These are phyloP conservation scores for Galerina marginata DNA, from an alignment of 768 basidiomycete genomes.

Conservation along the genomic window DNA sequence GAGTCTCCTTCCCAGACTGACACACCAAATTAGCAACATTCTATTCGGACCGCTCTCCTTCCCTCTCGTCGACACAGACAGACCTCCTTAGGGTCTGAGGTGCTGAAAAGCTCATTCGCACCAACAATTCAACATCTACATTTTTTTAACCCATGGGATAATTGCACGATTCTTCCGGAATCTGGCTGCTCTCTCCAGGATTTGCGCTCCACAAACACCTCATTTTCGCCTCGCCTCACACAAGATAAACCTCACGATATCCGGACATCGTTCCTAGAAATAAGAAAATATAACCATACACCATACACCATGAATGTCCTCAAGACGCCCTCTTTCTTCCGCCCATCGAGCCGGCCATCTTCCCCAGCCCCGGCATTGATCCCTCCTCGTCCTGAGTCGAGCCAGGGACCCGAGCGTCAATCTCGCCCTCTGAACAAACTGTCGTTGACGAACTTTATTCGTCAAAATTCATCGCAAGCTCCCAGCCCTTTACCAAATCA, in stretches of 20 bases:
- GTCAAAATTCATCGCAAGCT: constrained; percentile 53
- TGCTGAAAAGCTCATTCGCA: constrained; percentile 21
- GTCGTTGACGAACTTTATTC: constrained; percentile 63
- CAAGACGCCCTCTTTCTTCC: constrained; percentile 71
- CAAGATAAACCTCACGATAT: background rate
- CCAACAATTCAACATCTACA: constrained; percentile 20
- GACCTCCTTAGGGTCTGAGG: constrained; percentile 70
- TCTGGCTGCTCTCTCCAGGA: constrained; percentile 45
- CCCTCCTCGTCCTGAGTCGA: constrained; percentile 44
- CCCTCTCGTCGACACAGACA: constrained; percentile 70
- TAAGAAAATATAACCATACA: constrained; percentile 22
- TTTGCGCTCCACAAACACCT: constrained; percentile 27
- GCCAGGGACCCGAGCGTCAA: constrained; percentile 45
- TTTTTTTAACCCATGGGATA: constrained; percentile 57
- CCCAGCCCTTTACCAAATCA: constrained; percentile 39
- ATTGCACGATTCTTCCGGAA: constrained; percentile 42
- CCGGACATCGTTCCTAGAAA: background rate
- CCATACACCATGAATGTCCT: constrained; percentile 60
- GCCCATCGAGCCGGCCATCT: constrained; percentile 64
- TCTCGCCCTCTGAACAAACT: constrained; percentile 62
- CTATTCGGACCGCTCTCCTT: constrained; percentile 66
- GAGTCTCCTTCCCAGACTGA: constrained; percentile 40
- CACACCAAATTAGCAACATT: constrained; percentile 58
- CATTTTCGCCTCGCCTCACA: constrained; percentile 10
- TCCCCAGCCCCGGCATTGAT: constrained; percentile 56